Conservation (phyloP, 2,329 filamentous ascomycete genomes). For the Nannizziopsis barbatae region DNA sequence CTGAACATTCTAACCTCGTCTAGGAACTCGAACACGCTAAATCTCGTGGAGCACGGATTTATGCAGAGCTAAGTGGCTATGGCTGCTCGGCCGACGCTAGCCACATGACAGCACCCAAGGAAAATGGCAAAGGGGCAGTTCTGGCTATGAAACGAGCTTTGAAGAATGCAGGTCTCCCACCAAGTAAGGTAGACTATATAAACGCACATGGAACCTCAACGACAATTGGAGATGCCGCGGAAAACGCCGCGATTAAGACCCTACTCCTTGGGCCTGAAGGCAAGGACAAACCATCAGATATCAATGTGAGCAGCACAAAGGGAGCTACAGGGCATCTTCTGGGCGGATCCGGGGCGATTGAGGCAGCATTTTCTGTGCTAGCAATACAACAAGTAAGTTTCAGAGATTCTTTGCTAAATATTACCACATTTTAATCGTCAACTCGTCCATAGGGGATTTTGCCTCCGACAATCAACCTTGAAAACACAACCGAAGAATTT, state of each 20-base stretch:
- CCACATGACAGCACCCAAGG: slow-evolving; percentile 83
- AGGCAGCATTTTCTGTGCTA: slow-evolving; percentile 74
- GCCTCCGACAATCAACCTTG: slow-evolving; percentile 78
- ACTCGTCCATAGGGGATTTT: slow-evolving; percentile 51
- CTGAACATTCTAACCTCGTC: background rate
- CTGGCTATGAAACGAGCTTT: slow-evolving; percentile 78
- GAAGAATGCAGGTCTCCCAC: slow-evolving; percentile 56
- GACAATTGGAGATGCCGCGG: slow-evolving; percentile 70
- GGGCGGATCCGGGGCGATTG: slow-evolving; percentile 80
- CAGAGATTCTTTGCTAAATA: background rate
- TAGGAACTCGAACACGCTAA: slow-evolving; percentile 77
- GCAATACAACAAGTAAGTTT: slow-evolving; percentile 59
- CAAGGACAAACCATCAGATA: slow-evolving; percentile 46
- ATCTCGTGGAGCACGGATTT: slow-evolving; percentile 64
- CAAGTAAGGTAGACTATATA: slow-evolving; percentile 70
- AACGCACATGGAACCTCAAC: slow-evolving; percentile 95
- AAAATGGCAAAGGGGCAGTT: slow-evolving; percentile 69
- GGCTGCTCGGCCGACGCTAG: slow-evolving; percentile 82
- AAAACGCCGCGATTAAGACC: slow-evolving; percentile 68
- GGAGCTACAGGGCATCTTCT: slow-evolving; percentile 84
- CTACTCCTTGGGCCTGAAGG: slow-evolving; percentile 67
- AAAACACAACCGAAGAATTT: slow-evolving; percentile 53
- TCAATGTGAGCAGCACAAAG: slow-evolving; percentile 89
- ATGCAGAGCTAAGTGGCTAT: slow-evolving; percentile 82
- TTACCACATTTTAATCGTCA: background rate